These are phyloP conservation scores for Acorus gramineus DNA, from an alignment of 106 monocot genomes.

Conservation along the genomic window DNA sequence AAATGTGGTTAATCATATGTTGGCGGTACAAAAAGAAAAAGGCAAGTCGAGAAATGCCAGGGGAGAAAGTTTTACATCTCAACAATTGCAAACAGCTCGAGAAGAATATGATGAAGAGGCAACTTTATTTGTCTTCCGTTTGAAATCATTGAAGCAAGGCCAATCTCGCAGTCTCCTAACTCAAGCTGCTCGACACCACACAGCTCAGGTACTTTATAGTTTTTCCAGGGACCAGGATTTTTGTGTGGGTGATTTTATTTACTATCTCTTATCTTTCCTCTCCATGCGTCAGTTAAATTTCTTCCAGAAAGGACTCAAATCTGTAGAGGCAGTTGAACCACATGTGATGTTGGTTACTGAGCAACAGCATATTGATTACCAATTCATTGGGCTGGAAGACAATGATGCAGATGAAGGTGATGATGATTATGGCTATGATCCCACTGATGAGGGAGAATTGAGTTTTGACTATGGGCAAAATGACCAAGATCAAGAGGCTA, in stretches of 20 bases:
- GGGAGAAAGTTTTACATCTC: constrained; percentile 37
- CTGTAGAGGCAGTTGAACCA: constrained; percentile 72
- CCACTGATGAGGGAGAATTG: constrained; percentile 43
- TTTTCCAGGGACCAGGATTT: not conserved
- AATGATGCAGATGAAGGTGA: constrained; percentile 40
- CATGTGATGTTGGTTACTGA: constrained; percentile 69
- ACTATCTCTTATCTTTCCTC: not conserved
- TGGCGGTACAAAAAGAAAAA: constrained; percentile 54
- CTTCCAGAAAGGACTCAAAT: constrained; percentile 72
- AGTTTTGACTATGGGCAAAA: constrained; percentile 62
- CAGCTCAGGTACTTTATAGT: constrained; percentile 61
- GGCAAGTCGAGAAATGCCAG: constrained; percentile 47
- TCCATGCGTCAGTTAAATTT: constrained; percentile 45
- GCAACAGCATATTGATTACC: constrained; percentile 77
- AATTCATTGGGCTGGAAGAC: constrained; percentile 70
- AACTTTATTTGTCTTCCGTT: constrained; percentile 76
- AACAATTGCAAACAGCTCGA: constrained; percentile 71
- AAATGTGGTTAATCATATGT: constrained; percentile 55
- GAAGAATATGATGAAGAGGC: constrained; percentile 81
- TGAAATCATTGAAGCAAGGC: constrained; percentile 96
- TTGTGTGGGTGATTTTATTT: not conserved
- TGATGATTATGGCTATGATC: constrained; percentile 27
- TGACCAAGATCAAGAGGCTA: constrained; percentile 24
- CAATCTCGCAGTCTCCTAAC: constrained; percentile 84
- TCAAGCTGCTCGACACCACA: constrained; percentile 87